Base-by-base conservation (phyloP, 2,329 filamentous ascomycete genomes). In the Nemania diffusa region DNA sequence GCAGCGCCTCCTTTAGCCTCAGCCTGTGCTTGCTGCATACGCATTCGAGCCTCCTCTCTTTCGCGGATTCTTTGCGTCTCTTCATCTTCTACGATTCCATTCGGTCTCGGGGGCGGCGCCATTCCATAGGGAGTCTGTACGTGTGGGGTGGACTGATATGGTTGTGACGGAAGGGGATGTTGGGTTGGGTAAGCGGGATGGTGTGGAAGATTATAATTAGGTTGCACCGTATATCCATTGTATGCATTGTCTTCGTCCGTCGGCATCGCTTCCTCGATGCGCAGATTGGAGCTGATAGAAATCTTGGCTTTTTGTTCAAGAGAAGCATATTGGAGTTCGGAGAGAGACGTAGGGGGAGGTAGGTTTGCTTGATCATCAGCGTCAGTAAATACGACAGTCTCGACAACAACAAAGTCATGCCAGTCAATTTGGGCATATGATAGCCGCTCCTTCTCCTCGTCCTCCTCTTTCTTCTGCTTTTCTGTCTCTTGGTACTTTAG, bases 381-480 rank as follows among this genome's bases (percentile, higher is more conserved):
- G 73, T 97, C 94, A 65, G 89, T 94, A 79, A 99, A 99, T 17
- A 93, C 85, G 61, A 99, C 94, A 0, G 94, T 97, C 80, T 97
- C 96, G 51, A 97, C 94, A 22, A 99, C 92, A 37, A 95, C 91
- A 74, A 99, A 99, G 78, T 98, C 95, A 76, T 97, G 93, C 96
- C 96, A 99, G 79, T 99, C 96, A 70, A 99, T 96, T 74, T 96
- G 91, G 0, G 92, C 91, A 79, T 96, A 90, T 61, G 88, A 84
- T 24, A 85, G 82, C 75, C 90, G 90, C 78, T 97, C 92, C 75
- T 93, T 89, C 76, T 97, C 92, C 46, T 91, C 91, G 70, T 94
- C 90, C 75, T 97, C 93, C 75, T 97, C 94, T 77, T 94, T 94
- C 84, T 94, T 92, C 73, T 90, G 88, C 78, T 94, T 95, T 81